Evolutionary conservation across 2,329 filamentous ascomycete species (phyloP).

Genomic region (Aspergillus pseudonomiae): DNA sequence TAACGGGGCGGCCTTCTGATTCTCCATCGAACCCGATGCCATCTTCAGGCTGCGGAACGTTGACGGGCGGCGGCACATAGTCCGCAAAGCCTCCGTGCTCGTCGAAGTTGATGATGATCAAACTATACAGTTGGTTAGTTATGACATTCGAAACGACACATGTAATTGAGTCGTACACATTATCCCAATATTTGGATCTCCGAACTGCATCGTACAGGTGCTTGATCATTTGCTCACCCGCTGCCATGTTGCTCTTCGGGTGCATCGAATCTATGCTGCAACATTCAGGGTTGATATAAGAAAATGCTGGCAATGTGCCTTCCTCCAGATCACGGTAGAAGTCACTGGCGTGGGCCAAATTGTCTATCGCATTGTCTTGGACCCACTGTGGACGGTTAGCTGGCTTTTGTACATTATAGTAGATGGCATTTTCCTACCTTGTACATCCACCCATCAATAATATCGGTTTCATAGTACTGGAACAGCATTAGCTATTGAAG

Average conservation of each 20-base stretch:
- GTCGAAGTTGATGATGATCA: slow-evolving; percentile 46
- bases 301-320: slow-evolving; percentile 70
- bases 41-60: slow-evolving; percentile 40
- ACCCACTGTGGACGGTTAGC: slow-evolving; percentile 31
- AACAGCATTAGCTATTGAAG: not conserved
- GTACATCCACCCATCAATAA: slow-evolving; percentile 42
- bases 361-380: slow-evolving; percentile 40
- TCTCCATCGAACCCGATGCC: slow-evolving; percentile 33
- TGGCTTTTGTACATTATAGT: not conserved
- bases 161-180: slow-evolving; percentile 22
- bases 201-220: slow-evolving; percentile 48
- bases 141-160: not conserved
- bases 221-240: slow-evolving; percentile 45
- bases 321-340: slow-evolving; percentile 69
- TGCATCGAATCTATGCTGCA: slow-evolving; percentile 43
- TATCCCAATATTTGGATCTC: slow-evolving; percentile 44
- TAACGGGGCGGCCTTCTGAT: slow-evolving; percentile 36
- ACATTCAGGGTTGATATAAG: slow-evolving; percentile 51
- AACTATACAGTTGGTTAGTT: slow-evolving; percentile 17
- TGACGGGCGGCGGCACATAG: slow-evolving; percentile 42
- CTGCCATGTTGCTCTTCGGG: slow-evolving; percentile 42
- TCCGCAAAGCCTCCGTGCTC: slow-evolving; percentile 47
- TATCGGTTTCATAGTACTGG: slow-evolving; percentile 44
- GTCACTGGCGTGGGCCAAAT: slow-evolving; percentile 32
- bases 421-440: slow-evolving; percentile 19